Evolutionary conservation across 768 basidiomycete species (phyloP), one percentile per base, ranked within the genome.

Genomic region (Boletus reticuloceps): DNA sequence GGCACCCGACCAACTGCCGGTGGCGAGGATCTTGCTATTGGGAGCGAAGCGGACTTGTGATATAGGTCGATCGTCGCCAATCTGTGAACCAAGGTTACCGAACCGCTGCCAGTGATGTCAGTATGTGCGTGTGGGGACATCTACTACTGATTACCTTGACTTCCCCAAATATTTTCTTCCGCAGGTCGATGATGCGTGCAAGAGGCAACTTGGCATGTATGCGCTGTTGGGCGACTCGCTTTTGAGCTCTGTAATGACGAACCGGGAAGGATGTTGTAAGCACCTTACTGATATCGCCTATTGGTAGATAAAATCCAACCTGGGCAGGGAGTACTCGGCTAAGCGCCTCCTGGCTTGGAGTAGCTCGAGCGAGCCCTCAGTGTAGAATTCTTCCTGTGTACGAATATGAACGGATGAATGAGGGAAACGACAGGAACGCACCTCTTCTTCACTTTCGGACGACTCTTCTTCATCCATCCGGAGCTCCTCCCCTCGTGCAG

Each of bases 1-100:
- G 42, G 86, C 85, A 19, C 97, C 97, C 29, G 95, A 91, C 97
- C 97, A 99, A 61, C 92, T 94, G 12, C 90, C 94, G 2, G 96
- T 96, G 5, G 94, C 90, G 46, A 98, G 81, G 54, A 89, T 79
- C 65, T 90, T 74, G 68, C 88, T 89, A 69, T 98, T 90, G 9
- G 97, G 97, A 4, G 96, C 84, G 71, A 98, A 98, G 38, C 97
- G 88, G 29, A 98, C 91, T 74, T 90, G 87, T 3, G 94, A 89
- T 60, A 98, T 84, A 1, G 97, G 94, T 41, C 97, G 82, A 61
- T 97, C 94, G 70, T 98, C 97, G 51, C 94, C 97, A 61, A 98
- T 94, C 79, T 98, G 96, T 0, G 97, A 98, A 22, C 97, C 97
- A 43, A 98, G 83, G 64, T 94, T 96, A 46, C 85, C 79, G 71